Percentiles rank a stretch among this genome's conserved stretches.
Conservation (phyloP, 1,139 yeast species). For the Kodamaea derodonti region DNA sequence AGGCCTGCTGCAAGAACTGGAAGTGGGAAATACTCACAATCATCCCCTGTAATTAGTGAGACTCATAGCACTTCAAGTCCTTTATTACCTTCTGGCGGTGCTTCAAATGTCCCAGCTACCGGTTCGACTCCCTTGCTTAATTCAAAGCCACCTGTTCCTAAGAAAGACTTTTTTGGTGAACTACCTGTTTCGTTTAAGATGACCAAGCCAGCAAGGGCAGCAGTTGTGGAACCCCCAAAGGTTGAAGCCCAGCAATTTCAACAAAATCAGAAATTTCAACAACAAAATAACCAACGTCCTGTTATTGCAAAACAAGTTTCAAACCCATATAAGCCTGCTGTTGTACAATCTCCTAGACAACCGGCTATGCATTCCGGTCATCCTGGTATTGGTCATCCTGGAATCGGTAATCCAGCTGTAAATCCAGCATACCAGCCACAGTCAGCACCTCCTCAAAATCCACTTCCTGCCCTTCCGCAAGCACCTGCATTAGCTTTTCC, state of each 20-base stretch:
- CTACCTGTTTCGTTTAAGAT: conserved; percentile 33
- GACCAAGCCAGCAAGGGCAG: conserved; percentile 29
- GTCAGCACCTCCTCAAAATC: too few relatives aligned
- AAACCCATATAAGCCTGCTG: conserved; percentile 1
- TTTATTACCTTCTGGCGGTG: conserved; percentile 1
- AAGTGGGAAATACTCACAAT: conserved; percentile 16
- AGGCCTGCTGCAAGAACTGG: conserved; percentile 32
- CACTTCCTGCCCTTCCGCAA: too few relatives aligned
- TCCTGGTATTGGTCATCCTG: too few relatives aligned
- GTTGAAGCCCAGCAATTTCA: conserved; percentile 7
- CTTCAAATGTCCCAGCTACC: not conserved
- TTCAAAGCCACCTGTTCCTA: conserved; percentile 7
- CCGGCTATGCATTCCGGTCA: not conserved
- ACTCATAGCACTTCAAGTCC: not conserved
- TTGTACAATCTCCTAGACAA: not conserved
- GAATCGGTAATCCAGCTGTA: too few relatives aligned
- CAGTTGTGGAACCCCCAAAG: conserved; percentile 19
- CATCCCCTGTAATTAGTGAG: conserved; percentile 4
- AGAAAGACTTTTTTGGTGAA: conserved; percentile 48
- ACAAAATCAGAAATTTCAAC: not conserved
- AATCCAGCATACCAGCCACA: too few relatives aligned
- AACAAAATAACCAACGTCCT: conserved; percentile 1
- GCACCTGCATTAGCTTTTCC: conserved; percentile 1
- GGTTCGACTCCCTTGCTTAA: not conserved
- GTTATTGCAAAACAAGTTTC: too few relatives aligned